Evolutionary conservation across 805 yeast genomes (phyloP), one percentile per base, ranked within the genome.

Genomic region (Starmerella potacharoeniae): DNA sequence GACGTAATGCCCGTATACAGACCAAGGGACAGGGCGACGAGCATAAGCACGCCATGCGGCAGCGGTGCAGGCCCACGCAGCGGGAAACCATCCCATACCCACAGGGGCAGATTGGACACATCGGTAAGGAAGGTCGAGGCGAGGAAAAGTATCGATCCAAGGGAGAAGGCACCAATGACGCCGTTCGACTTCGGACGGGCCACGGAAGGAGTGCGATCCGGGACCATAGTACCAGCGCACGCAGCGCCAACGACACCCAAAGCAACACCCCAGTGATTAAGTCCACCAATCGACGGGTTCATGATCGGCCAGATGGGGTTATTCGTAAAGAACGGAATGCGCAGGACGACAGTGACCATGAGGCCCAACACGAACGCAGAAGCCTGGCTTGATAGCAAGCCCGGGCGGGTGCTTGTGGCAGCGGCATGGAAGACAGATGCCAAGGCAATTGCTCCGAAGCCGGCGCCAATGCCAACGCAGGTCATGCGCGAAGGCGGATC

Each of bases 1-100:
- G 66, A 55, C 57, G 63, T 30, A 61, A 70, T 64, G 2, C 81
- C 81, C 61, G 74, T 58, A 57, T 76, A 73, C 8, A 75, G 69
- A 44, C 95, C 96, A 3, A 75, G 50, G 11, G 78, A 68, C 74
- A 85, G 75, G 6, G 80, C 77, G 10, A 72, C 65, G 57, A 90
- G 76, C 30, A 86, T 78, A 10, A 69, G 55, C 8, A 83, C 77
- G 49, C 95, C 91, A 61, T 87, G 88, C 34, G 95, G 88, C 46
- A 89, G 80, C 11, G 97, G 95, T 4, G 85, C 76, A 10, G 97
- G 96, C 0, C 95, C 95, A 4, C 73, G 71, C n/a, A 86, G 74
- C 43, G 95, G 95, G 67, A 77, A 91, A 0, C 98, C 98, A 58
- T 83, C 85, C 97, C 97, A 93, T n/a, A 82, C 80, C 97, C 97